A percentile compares a stretch with the other conserved stretches of the same genome.
phyloP scores from a whole-genome alignment of 768 basidiomycete species.

The Clitopilus hobsonii region DNA sequence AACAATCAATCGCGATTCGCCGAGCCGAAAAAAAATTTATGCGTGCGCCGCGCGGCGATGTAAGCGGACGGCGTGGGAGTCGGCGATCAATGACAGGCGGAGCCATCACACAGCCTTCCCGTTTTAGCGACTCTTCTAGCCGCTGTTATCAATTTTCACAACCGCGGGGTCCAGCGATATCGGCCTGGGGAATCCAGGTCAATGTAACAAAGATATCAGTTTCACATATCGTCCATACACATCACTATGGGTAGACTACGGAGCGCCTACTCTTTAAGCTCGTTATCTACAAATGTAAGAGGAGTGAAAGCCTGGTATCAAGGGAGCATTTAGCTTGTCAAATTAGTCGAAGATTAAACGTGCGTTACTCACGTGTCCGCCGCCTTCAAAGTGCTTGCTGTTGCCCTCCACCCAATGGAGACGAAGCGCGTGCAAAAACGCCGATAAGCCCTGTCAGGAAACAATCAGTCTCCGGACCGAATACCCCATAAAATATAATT shows the following conservation, averaged over 20 bases:
- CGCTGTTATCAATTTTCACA: background rate
- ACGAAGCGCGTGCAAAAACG: slow-evolving; percentile 93
- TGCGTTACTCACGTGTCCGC: slow-evolving; percentile 69
- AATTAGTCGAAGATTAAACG: slow-evolving; percentile 16
- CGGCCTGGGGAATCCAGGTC: background rate
- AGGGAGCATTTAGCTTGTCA: slow-evolving; percentile 15
- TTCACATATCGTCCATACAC: background rate
- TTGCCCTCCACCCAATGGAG: slow-evolving; percentile 99
- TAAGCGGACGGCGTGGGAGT: background rate
- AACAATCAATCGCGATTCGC: background rate
- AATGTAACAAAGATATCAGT: background rate
- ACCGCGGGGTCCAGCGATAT: background rate
- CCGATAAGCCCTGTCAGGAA: slow-evolving; percentile 72
- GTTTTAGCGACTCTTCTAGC: background rate
- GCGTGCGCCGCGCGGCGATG: background rate
- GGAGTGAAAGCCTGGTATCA: slow-evolving; percentile 41
- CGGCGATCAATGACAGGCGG: background rate
- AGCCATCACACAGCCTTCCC: background rate
- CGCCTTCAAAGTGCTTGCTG: slow-evolving; percentile 92
- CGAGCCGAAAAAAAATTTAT: slow-evolving; percentile 1
- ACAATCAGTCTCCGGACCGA: slow-evolving; percentile 11
- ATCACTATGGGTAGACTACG: slow-evolving; percentile 1
- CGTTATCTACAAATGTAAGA: slow-evolving; percentile 40
- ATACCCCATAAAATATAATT: slow-evolving; percentile 3
- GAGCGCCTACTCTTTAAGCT: slow-evolving; percentile 28